Conservation (phyloP, 257 asterid species). For the Paraleonurus japonicus region DNA sequence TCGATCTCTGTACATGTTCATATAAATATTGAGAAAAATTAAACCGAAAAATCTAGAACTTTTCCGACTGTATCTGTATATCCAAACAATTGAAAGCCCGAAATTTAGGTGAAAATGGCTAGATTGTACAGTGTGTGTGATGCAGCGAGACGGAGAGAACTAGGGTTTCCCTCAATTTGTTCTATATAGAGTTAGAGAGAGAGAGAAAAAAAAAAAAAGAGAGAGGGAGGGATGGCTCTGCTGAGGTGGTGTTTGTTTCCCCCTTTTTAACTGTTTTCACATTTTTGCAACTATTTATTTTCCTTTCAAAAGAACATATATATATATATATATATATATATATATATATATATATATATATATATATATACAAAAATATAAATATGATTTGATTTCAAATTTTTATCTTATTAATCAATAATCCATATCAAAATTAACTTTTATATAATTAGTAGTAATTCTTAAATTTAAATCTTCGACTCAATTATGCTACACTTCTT, state of each 20-base stretch:
- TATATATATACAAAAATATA: too few relatives aligned
- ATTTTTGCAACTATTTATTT: background rate
- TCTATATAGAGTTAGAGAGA: constrained; percentile 12
- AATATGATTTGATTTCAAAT: too few relatives aligned
- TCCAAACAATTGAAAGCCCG: constrained; percentile 1
- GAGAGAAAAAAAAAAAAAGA: background rate
- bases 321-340: too few relatives aligned
- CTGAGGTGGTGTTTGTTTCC: constrained; percentile 21
- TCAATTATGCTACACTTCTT: background rate
- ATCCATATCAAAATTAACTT: background rate
- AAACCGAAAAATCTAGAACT: constrained; percentile 18
- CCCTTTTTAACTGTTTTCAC: constrained; percentile 15
- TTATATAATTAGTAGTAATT: background rate
- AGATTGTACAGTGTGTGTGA: constrained; percentile 26
- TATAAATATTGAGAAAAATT: constrained; percentile 5
- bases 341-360: too few relatives aligned
- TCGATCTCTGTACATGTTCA: constrained; percentile 77
- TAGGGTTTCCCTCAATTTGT: constrained; percentile 38
- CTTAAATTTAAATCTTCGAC: background rate
- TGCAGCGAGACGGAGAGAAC: constrained; percentile 33
- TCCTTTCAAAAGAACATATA: background rate
- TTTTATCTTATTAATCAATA: background rate
- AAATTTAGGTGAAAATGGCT: background rate
- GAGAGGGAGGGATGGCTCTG: constrained; percentile 17
- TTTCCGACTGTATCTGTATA: background rate